Base-by-base conservation (phyloP, 1,284 basidiomycete genomes). In the Leccinum olivaceoglutinosum region DNA sequence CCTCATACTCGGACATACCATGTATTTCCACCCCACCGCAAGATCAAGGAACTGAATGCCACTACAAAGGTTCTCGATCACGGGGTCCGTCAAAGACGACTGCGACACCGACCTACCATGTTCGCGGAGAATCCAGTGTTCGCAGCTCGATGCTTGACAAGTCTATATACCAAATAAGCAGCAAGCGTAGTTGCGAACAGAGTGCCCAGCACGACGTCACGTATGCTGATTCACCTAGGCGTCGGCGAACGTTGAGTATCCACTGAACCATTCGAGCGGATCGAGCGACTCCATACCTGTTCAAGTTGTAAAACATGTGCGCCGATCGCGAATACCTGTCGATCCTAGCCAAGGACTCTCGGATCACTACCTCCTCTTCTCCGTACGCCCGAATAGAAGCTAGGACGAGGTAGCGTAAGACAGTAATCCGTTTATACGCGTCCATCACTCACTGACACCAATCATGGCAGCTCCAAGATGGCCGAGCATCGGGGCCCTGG, bases 1-100 rank as follows among this genome's bases (percentile, higher is more conserved):
- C n/a, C 10, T 49, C 10, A 49, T 49, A 44, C 41, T 44, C 16
- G 8, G 8, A 70, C 75, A 55, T 74, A 78, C 85, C 81, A 68
- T 80, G 79, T 14, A 88, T 82, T 74, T 89, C 86, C 51, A 88
- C 81, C 5, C 80, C 78, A 82, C 70, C 74, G 81, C 61, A 87
- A 72, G 41, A 87, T 85, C 76, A 82, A 72, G 7, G 74, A 68
- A 65, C 83, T 85, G 70, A 88, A 87, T 2, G 78, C 78, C 46
- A 85, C 81, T 82, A 32, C 14, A 51, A 16, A 4, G 44, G 51
- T 8, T 29, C 18, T 60, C 25, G 54, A 10, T 46, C 18, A 14
- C 16, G 10, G 41, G 10, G 32, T 39, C 8, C 38, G 5, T 46
- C 21, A 32, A 25, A 61, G 25, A 51, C 0, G 12, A 53, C 44